Base-by-base conservation (phyloP, 148 eudicot species). In the Fagopyrum tataricum region DNA sequence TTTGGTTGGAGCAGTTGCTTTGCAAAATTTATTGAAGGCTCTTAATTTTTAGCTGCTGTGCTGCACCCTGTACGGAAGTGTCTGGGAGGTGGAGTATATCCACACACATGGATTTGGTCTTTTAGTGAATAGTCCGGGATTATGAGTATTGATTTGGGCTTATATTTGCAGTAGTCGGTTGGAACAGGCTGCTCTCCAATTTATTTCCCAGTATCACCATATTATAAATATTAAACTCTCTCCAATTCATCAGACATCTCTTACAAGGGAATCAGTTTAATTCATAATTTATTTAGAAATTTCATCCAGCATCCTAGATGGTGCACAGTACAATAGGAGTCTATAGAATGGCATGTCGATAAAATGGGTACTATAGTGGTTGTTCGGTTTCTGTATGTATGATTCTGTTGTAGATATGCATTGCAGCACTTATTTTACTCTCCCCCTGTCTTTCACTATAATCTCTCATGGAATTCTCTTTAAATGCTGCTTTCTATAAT, bases 401-500 rank as follows among this genome's bases (percentile, higher is more conserved):
- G 62, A 21, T 56, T 21, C 53, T 49, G n/a, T 14, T 49, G 53
- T 49, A 6, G 62, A 56, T 6, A 21, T 56, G 31, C 31, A 7
- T 56, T 59, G 15, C 26, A 59, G 40, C 11, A 23, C 39, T 72
- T 49, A 48, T 2, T 15, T 61, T 39, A 39, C 26, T 0, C 4
- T 14, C 14, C 67, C 14, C 14, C 39, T 64, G 42, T 46, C 43
- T n/a, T 62, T 64, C 20, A 31, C 43, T 13, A 3, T 11, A 11
- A 24, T 8, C 4, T 3, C 0, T 64, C 42, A 64, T 31, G 43
- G 43, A 64, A 64, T 37, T 64, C 5, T 64, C 8, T 15, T 31
- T 37, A 20, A 64, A 31, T 31, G 69, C 69, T 31, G 47, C 55
- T 24, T 41, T 73, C 68, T 75, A 40, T 73, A 47, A 43, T 12